These are phyloP conservation scores for Penicillium sp. DNA, from an alignment of 2,329 filamentous ascomycete genomes.

Conservation along the genomic window DNA sequence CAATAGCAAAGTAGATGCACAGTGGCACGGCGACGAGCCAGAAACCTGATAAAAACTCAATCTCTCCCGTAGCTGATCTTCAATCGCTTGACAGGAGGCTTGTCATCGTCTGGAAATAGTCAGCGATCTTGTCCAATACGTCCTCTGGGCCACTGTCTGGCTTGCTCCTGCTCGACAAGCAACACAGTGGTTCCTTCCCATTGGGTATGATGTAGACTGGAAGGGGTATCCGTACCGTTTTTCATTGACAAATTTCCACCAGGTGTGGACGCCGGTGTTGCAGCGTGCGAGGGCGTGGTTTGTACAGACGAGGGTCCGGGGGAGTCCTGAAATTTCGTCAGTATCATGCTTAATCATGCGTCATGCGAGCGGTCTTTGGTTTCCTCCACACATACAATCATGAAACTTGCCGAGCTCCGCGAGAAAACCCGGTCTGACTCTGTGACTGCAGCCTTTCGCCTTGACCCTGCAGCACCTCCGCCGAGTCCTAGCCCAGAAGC, in stretches of 20 bases:
- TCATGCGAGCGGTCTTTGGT: background rate
- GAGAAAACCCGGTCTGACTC: constrained; percentile 53
- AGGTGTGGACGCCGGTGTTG: constrained; percentile 46
- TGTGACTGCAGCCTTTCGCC: constrained; percentile 48
- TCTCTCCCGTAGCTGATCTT: constrained; percentile 51
- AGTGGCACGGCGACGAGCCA: background rate
- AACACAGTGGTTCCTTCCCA: no score
- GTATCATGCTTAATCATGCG: background rate
- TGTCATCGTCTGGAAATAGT: constrained; percentile 38
- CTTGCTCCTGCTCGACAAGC: no score
- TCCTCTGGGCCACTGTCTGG: no score
- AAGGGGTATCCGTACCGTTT: constrained; percentile 25
- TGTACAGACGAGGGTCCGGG: constrained; percentile 47
- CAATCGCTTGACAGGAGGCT: constrained; percentile 45
- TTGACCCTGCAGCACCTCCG: constrained; percentile 27
- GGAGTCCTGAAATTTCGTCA: constrained; percentile 38
- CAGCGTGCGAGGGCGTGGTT: constrained; percentile 50
- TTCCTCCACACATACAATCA: constrained; percentile 35
- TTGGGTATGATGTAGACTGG: background rate
- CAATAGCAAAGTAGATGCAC: constrained; percentile 5
- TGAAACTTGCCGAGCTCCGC: constrained; percentile 51
- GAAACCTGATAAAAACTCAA: constrained; percentile 17
- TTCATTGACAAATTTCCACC: constrained; percentile 31
- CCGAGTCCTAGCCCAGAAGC: constrained; percentile 35
- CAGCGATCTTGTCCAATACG: constrained; percentile 26